Base-by-base conservation (phyloP, 805 yeast genomes). In the Candida ficus region DNA sequence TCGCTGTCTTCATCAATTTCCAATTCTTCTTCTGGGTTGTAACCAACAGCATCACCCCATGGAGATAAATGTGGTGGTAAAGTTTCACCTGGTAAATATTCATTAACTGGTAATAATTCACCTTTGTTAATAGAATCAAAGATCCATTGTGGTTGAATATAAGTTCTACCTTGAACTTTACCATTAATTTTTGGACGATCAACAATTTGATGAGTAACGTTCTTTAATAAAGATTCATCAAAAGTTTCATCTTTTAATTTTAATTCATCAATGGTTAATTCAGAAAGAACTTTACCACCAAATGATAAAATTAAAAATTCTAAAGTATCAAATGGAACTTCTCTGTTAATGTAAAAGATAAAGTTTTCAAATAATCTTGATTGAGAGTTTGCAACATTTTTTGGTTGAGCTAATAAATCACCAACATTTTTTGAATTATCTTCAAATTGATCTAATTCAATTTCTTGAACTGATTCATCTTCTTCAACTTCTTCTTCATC, bases 1-100 rank as follows among this genome's bases (percentile, higher is more conserved):
- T 57, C 83, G 13, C 64, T 80, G 3, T 54, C 76, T 3, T 58
- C 74, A 11, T 62, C 76, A 14, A 37, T 63, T 7, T 54, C 72
- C 12, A 61, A 54, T 25, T 63, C 63, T 25, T 76, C 83, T 42
- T 73, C 79, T 54, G 99, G 98, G 63, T 91, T 79, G 66, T 93
- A 93, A 40, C 81, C 83, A 53, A 83, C 88, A 35, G 90, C 76
- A 67, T 93, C 99, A 53, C 98, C 98, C 98, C 99, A 93, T 70
- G 99, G 99, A 38, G 96, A 86, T 56, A 93, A 71, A 64, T 93
- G 99, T 28, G 99, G 97, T 33, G 99, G 99, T 49, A 93, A 71
- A 5, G 87, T 69, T 66, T 91, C 97, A 42, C 99, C 99, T 5
- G 96, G 96, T 33, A 95, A 84, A 59, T 93, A 93, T 41, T 72